Percentiles rank a stretch among this genome's conserved stretches.
These are phyloP conservation scores for Cinchona pubescens DNA, from an alignment of 257 asterid species.

Conservation along the genomic window DNA sequence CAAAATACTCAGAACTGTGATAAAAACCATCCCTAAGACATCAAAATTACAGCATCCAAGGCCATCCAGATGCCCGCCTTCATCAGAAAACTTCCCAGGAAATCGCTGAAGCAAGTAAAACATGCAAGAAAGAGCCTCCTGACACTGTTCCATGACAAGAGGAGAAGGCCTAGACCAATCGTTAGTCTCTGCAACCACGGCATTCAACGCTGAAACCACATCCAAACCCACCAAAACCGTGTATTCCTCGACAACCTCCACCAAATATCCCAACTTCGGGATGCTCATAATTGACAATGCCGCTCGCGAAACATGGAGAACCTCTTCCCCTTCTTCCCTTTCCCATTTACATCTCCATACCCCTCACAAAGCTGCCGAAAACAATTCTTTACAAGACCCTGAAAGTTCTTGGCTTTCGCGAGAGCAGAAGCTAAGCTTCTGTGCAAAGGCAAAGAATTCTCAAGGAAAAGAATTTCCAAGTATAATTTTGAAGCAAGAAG, in stretches of 20 bases:
- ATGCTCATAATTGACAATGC: conserved; percentile 91
- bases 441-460: conserved; percentile 80
- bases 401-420: conserved; percentile 56
- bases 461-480: conserved; percentile 70
- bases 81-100: conserved; percentile 48
- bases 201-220: conserved; percentile 61
- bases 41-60: too few species aligned
- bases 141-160: conserved; percentile 89
- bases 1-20: conserved; percentile 56
- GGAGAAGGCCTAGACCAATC: conserved; percentile 85
- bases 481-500: conserved; percentile 52
- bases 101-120: conserved; percentile 89
- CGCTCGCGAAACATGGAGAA: conserved; percentile 81
- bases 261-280: conserved; percentile 76
- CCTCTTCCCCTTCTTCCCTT: conserved; percentile 62
- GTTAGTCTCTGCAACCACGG: conserved; percentile 52
- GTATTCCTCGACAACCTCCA: conserved; percentile 71
- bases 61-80: conserved; percentile 18
- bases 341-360: conserved; percentile 51
- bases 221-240: conserved; percentile 70
- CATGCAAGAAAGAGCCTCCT: conserved; percentile 91
- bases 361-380: conserved; percentile 63
- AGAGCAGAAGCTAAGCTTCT: conserved; percentile 69
- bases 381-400: conserved; percentile 42
- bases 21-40: conserved; percentile 48